phyloP scores from a whole-genome alignment of 768 basidiomycete species.

The Stropharia rugosoannulata region DNA sequence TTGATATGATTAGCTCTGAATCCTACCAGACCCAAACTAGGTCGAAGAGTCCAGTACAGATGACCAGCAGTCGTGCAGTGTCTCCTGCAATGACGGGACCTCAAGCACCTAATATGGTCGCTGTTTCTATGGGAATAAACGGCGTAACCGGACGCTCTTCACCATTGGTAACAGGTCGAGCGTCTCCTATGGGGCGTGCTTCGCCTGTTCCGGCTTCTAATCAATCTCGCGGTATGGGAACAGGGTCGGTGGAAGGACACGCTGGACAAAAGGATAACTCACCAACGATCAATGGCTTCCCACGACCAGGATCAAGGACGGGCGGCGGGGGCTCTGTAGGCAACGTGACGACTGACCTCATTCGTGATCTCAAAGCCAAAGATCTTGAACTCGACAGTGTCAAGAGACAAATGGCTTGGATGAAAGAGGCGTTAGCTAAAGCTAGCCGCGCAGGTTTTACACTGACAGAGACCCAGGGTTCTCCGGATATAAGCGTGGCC shows the following conservation, averaged over 20 bases:
- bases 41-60: constrained; percentile 58
- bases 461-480: constrained; percentile 53
- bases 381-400: constrained; percentile 78
- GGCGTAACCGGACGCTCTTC: constrained; percentile 37
- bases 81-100: constrained; percentile 47
- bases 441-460: constrained; percentile 82
- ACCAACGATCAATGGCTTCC: constrained; percentile 49
- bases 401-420: constrained; percentile 80
- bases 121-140: constrained; percentile 52
- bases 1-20: constrained; percentile 51
- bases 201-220: constrained; percentile 35
- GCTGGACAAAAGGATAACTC: constrained; percentile 44
- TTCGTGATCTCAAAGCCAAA: constrained; percentile 78
- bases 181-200: constrained; percentile 33
- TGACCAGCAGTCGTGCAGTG: constrained; percentile 49
- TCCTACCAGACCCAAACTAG: constrained; percentile 35
- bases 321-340: constrained; percentile 54
- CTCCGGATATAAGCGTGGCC: constrained; percentile 30
- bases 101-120: constrained; percentile 52
- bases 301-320: constrained; percentile 39
- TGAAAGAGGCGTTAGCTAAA: constrained; percentile 75
- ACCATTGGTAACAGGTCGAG: constrained; percentile 31
- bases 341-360: constrained; percentile 71
- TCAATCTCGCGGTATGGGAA: not conserved
- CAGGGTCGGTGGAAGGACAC: constrained; percentile 27